phyloP scores from a whole-genome alignment of 345 rosid species.

The Pistacia vera region DNA sequence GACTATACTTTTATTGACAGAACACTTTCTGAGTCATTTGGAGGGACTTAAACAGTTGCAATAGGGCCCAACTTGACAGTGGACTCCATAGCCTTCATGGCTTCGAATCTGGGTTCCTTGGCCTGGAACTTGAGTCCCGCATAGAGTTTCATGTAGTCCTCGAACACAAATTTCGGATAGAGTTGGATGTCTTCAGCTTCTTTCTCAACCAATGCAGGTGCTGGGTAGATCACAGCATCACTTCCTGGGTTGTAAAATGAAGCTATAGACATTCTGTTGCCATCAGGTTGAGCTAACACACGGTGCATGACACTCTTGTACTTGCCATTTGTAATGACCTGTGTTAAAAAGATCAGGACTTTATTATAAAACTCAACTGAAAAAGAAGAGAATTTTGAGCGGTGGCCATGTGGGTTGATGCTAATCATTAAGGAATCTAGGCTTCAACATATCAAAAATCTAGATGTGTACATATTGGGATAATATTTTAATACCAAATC shows the following conservation, averaged over 20 bases:
- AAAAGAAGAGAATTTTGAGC: neutral
- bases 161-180: slow-evolving; percentile 84
- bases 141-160: slow-evolving; percentile 89
- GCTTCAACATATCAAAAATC: neutral
- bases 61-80: slow-evolving; percentile 33
- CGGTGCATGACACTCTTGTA: slow-evolving; percentile 87
- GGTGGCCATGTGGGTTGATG: neutral
- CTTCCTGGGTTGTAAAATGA: slow-evolving; percentile 91
- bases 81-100: slow-evolving; percentile 59
- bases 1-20: slow-evolving; percentile 7
- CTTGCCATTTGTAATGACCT: slow-evolving; percentile 94
- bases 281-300: slow-evolving; percentile 70
- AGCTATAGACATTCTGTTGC: slow-evolving; percentile 87
- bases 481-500: neutral
- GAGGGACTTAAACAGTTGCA: slow-evolving; percentile 35
- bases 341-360: too few relatives aligned
- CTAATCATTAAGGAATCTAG: slow-evolving; percentile 5
- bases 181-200: slow-evolving; percentile 34
- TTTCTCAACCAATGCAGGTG: slow-evolving; percentile 53
- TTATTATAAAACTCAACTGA: neutral
- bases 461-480: neutral
- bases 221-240: slow-evolving; percentile 79
- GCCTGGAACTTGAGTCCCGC: slow-evolving; percentile 77
- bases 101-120: slow-evolving; percentile 87
- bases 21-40: neutral